Evolutionary conservation across 179 eudicot genomes (phyloP).

Genomic region (Nepenthes alata): DNA sequence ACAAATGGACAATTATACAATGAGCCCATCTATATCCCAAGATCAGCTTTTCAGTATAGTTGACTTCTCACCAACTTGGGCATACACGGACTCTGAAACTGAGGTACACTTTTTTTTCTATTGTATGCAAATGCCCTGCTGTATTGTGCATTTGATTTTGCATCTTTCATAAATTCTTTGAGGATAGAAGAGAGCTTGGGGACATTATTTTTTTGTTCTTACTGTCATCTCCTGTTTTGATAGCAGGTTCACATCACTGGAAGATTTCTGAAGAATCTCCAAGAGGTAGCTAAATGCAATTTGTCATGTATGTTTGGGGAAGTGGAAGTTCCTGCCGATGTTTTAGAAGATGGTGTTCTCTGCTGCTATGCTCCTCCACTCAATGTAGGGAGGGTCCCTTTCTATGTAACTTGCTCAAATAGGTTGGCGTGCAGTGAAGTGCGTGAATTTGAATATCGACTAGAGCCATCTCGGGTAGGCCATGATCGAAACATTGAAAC

Average conservation of each 20-base stretch:
- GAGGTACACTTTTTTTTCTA: conserved; percentile 19
- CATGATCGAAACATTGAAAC: conserved; percentile 6
- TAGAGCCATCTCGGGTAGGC: conserved; percentile 3
- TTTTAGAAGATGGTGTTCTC: conserved; percentile 29
- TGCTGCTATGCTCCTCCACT: conserved; percentile 55
- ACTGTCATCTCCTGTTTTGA: neutral
- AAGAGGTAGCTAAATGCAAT: conserved; percentile 18
- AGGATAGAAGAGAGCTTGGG: neutral
- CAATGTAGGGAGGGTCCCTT: conserved; percentile 47
- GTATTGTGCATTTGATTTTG: neutral
- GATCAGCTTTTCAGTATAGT: conserved; percentile 59
- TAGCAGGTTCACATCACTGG: conserved; percentile 41
- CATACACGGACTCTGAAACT: conserved; percentile 32
- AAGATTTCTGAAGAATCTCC: conserved; percentile 32
- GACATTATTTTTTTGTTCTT: neutral
- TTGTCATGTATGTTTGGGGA: conserved; percentile 81
- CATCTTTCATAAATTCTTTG: neutral
- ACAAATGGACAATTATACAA: conserved; percentile 34
- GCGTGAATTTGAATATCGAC: conserved; percentile 52
- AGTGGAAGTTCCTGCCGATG: conserved; percentile 53
- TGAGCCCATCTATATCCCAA: conserved; percentile 61
- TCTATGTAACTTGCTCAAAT: conserved; percentile 58
- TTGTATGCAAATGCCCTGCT: neutral
- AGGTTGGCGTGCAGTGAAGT: conserved; percentile 75
- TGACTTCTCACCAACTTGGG: conserved; percentile 57